Base-by-base conservation (phyloP, 1,284 basidiomycete species). In the Mycosarcoma mackinlayi region DNA sequence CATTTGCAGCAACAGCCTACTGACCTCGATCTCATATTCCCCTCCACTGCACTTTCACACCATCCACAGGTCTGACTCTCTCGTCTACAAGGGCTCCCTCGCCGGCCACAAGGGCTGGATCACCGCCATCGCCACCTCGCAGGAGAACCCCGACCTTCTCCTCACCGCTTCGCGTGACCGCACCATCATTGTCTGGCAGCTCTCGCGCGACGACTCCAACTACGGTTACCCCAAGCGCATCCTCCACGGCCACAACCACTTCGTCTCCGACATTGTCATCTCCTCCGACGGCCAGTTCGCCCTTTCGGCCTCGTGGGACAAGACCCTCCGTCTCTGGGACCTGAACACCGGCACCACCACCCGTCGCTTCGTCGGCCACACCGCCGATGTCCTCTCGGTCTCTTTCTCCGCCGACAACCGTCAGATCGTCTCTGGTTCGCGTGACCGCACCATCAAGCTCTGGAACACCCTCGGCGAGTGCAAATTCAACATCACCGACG, bases 381-480 rank as follows among this genome's bases (percentile, higher is more conserved):
- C 90, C 76, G 92, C 92, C 76, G 96, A 98, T 84, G 96, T 99
- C 73, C 89, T 98, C 72, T 96, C 93, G 42, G 74, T 77, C 65
- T 75, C 70, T 55, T 82, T 80, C 73, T 77, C 75, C 40, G 81
- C 82, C 41, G 82, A 83, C 73, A 83, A 83, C 76, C 78, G 83
- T 33, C 95, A 98, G 85, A 99, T 99, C 84, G 96, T 98, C 76
- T 97, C 94, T 64, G 96, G 94, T 61, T 94, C 93, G 72, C 92
- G 96, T 79, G 96, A 99, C 89, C 88, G 88, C 84, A 91, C 78
- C 54, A 99, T 98, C 88, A 99, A 98, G 86, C 92, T 99, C 83
- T 99, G 96, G 96, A 98, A 99, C 88, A 99, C 96, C 73, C 90
- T 99, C 75, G 96, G 96, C 84, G 96, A 99, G 86, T 98, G 96